A percentile compares a stretch with the other conserved stretches of the same genome.
phyloP scores from a whole-genome alignment of 2,329 filamentous ascomycete species.

The Fusarium anthophilum region DNA sequence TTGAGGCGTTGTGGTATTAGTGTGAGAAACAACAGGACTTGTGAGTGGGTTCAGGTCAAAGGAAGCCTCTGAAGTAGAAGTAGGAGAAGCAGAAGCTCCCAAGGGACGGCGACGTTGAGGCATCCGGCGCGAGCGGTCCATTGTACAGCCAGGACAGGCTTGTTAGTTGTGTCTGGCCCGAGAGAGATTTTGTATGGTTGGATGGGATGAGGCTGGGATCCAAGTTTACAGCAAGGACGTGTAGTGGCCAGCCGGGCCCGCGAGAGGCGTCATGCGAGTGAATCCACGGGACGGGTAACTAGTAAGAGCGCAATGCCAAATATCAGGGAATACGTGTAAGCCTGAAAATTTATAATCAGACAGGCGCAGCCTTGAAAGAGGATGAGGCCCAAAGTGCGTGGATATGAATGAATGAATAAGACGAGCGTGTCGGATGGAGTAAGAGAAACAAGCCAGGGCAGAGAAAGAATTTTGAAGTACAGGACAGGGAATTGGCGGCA shows the following conservation, averaged over 20 bases:
- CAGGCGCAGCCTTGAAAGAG: conserved; percentile 16
- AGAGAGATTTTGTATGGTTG: background rate
- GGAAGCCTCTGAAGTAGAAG: conserved; percentile 45
- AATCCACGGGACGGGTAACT: conserved; percentile 31
- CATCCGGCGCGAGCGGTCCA: conserved; percentile 52
- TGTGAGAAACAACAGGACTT: conserved; percentile 47
- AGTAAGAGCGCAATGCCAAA: conserved; percentile 23
- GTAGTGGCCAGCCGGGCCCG: conserved; percentile 44
- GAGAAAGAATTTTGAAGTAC: conserved; percentile 46
- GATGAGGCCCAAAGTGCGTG: conserved; percentile 35
- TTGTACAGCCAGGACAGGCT: conserved; percentile 44
- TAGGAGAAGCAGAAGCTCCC: conserved; percentile 48
- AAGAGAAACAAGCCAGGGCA: conserved; percentile 42
- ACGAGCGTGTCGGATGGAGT: conserved; percentile 46
- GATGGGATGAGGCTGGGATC: conserved; percentile 37
- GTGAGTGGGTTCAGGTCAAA: conserved; percentile 45
- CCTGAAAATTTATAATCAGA: conserved; percentile 9
- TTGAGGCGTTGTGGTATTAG: conserved; percentile 47
- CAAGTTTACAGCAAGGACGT: conserved; percentile 41
- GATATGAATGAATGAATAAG: conserved; percentile 32
- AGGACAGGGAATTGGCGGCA: conserved; percentile 41
- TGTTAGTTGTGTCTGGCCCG: background rate
- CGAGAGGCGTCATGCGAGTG: conserved; percentile 42
- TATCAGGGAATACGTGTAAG: conserved; percentile 20
- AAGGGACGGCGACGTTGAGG: conserved; percentile 46